Percentiles rank a stretch among this genome's conserved stretches.
Evolutionary conservation across 2,329 filamentous ascomycete genomes (phyloP).

Genomic region (Sporothrix curviconia): DNA sequence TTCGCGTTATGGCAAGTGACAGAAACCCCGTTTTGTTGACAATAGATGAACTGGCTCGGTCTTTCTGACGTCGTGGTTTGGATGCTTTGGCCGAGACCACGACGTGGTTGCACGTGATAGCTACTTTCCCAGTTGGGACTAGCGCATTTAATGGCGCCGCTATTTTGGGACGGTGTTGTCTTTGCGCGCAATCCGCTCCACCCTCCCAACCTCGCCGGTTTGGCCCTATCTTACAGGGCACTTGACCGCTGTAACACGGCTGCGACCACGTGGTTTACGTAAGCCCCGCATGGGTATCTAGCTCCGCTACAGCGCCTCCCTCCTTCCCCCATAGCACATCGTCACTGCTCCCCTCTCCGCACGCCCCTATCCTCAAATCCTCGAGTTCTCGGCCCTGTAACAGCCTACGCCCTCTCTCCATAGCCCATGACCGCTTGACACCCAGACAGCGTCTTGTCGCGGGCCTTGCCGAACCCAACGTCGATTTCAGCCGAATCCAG

Average conservation of each 20-base stretch:
- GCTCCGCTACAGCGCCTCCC: neutral
- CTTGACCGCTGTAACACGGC: no score
- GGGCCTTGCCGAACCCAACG: neutral
- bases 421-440: conserved; percentile 15
- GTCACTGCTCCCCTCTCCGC: neutral
- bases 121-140: neutral
- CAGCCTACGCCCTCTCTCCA: conserved; percentile 9
- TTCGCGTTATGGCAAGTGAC: no score
- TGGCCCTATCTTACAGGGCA: no score
- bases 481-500: no score
- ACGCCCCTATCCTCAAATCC: neutral
- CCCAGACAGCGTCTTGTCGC: neutral
- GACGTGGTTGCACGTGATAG: conserved; percentile 7
- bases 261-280: no score
- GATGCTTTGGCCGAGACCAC: no score
- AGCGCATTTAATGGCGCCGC: conserved; percentile 1
- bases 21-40: no score
- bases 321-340: neutral
- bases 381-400: neutral
- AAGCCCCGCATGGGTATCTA: neutral
- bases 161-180: conserved; percentile 4
- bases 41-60: no score
- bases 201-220: neutral
- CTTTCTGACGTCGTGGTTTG: no score
- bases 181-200: neutral